Base-by-base conservation (phyloP, 2,329 filamentous ascomycete genomes). In the Pseudogymnoascus verrucosus region DNA sequence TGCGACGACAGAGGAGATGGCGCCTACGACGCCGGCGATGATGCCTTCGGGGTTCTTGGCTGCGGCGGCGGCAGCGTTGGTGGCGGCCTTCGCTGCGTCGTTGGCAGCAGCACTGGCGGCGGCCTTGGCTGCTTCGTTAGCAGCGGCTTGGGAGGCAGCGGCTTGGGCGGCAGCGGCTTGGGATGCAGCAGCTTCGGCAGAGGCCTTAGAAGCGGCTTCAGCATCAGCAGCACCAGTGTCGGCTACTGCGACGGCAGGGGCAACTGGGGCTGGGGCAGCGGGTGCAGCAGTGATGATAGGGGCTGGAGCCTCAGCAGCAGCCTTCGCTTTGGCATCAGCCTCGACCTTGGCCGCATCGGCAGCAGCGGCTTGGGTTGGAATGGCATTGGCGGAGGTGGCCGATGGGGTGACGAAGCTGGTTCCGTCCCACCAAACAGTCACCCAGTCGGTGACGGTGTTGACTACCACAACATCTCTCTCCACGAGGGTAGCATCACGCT, bases 351-450 rank as follows among this genome's bases (percentile, higher is more conserved):
- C 16, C n/a, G 60, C 26, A 44, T 19, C 51, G n/a, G 36, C 39
- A 31, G 60, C 26, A 26, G 60, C 26, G 5, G 60, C 28, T 16
- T 34, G 28, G 7, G 36, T 34, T 1, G 26, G 11, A 7, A 47
- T 16, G 3, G 12, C 23, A 21, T 28, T 16, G 34, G 60, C 19
- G 12, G 47, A 37, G 3, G 62, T 63, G n/a, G 16, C 31, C 4
- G 64, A 19, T 3, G 28, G 19, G 3, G 65, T 68, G 12, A 71
- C 71, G 12, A 57, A 28, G 37, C 54, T 67, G 5, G 64, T 60
- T 60, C 70, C 71, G 60, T 70, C 68, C 4, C 57, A 12, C 34
- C 65, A 34, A 5, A 64, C 65, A 28, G 66, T 69, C 7, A 73
- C 68, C n/a, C 60, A 64, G 34, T 57, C 36, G 60, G 63, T 64